Base-by-base conservation (phyloP, 139 green algal genomes). In the Chlorokybus atmophyticus region DNA sequence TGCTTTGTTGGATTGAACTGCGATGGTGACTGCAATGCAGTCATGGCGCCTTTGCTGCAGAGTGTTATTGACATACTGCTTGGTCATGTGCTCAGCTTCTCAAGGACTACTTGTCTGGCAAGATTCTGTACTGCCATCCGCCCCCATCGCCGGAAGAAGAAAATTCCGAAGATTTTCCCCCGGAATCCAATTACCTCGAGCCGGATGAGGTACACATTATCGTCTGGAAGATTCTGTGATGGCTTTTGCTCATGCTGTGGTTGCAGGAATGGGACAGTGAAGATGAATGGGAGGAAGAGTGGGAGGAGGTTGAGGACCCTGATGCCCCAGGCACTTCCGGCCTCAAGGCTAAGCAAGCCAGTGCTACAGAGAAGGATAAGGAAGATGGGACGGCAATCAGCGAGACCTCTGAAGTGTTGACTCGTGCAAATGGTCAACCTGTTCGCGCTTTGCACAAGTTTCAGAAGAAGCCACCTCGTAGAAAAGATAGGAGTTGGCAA, bases 41-140 rank as follows among this genome's bases (percentile, higher is more conserved):
- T n/a, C n/a, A n/a, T n/a, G n/a, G n/a, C n/a, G n/a, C n/a, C n/a
- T n/a, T n/a, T n/a, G n/a, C n/a, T n/a, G n/a, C n/a, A n/a, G n/a
- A n/a, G n/a, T n/a, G n/a, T n/a, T n/a, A n/a, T n/a, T n/a, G n/a
- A n/a, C n/a, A n/a, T n/a, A n/a, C n/a, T n/a, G n/a, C n/a, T n/a
- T n/a, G n/a, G n/a, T n/a, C n/a, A n/a, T n/a, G n/a, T n/a, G n/a
- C n/a, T 21, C 59, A 69, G 55, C 66, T 97, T 1, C 64, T 97
- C 0, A 87, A 86, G 49, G 89, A 96, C 62, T 96, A 89, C 73
- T 75, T 82, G 6, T 64, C 67, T 14, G 90, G 90, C n/a, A 87
- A 87, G 64, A 75, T 97, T 44, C 62, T 93, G 44, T 80, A 83
- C 67, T 94, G 76, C 67, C 52, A 79, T 49, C 58, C 75, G 52